Base-by-base conservation (phyloP, 371 early-diverging fungal species). In the Dinochytrium kinnereticum region DNA sequence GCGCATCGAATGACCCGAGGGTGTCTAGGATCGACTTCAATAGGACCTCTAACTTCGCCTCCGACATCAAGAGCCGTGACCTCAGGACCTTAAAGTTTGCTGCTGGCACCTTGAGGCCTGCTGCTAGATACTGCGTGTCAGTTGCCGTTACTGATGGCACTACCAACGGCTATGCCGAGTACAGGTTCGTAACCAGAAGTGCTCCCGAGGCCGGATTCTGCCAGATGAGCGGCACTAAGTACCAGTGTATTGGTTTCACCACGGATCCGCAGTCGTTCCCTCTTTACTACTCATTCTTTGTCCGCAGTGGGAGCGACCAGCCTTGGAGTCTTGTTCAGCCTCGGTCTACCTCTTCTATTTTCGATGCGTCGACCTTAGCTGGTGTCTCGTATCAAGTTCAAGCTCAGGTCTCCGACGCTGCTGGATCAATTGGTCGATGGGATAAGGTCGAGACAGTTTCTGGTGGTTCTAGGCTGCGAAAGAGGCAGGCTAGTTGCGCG, bases 131-230 rank as follows among this genome's bases (percentile, higher is more conserved):
- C 75, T 78, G 78, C 37, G 31, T 75, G 13, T 0, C 39, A 17
- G 65, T 75, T 36, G 51, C 72, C 7, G 78, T 78, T 10, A 57
- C 40, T 21, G 78, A 78, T 67, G 59, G 64, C 0, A 30, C 33
- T 33, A 26, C 38, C 17, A 15, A 33, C 30, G 49, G 75, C 44
- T 0, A n/a, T 44, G 5, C 67, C 30, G 10, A 44, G 38, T 66
- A 24, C 37, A 5, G 13, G 21, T 70, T 78, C 50, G 21, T 26
- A 39, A 71, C 71, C 37, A 34, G 55, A 2, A 70, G 65, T 34
- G 55, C 38, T 1, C 78, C 78, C 26, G 51, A 24, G 55, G 72
- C 55, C 37, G 78, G 78, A 34, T 50, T 66, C 69, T 78, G 78
- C 68, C 31, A 53, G 28, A 38, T 59, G 21, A 39, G n/a, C 30